Evolutionary conservation across 208 protist genomes (phyloP).

Genomic region (Wallacemonas sp.): DNA sequence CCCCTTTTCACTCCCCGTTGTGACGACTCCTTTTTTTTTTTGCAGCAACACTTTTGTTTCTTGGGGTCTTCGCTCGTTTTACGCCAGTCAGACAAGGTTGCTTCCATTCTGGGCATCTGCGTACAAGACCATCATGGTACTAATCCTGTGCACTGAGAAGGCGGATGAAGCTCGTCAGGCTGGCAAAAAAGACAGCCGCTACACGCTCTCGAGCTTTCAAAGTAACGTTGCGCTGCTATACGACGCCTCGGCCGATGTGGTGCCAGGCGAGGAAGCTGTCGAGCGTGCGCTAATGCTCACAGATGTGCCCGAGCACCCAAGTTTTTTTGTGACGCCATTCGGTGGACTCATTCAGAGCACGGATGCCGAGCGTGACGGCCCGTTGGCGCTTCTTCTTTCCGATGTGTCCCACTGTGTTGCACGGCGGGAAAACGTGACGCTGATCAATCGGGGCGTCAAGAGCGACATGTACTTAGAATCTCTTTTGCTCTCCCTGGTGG

Average conservation of each 20-base stretch:
- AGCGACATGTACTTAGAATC: conserved; percentile 56
- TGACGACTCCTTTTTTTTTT: no score
- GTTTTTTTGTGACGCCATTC: conserved; percentile 71
- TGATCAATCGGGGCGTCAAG: conserved; percentile 73
- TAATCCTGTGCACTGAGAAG: conserved; percentile 16
- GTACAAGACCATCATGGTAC: conserved; percentile 19
- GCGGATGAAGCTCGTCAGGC: not conserved
- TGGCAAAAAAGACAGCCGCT: conserved; percentile 1
- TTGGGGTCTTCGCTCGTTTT: no score
- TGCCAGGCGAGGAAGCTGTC: not conserved
- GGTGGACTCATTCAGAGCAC: conserved; percentile 50
- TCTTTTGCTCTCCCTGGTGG: conserved; percentile 59
- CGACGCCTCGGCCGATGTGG: not conserved
- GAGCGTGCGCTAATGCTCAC: not conserved
- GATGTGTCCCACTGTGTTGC: conserved; percentile 56
- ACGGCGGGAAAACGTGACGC: conserved; percentile 79
- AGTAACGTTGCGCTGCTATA: conserved; percentile 6
- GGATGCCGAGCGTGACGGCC: conserved; percentile 26
- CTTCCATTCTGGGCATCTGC: no score
- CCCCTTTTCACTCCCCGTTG: no score
- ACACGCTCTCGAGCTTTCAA: conserved; percentile 6
- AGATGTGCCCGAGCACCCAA: conserved; percentile 19
- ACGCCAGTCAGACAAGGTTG: no score
- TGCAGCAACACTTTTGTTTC: no score
- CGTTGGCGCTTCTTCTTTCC: conserved; percentile 52